A percentile compares a stretch with the other conserved stretches of the same genome.
Conservation (phyloP, 2,329 filamentous ascomycete genomes). For the Clarireedia hainanense region DNA sequence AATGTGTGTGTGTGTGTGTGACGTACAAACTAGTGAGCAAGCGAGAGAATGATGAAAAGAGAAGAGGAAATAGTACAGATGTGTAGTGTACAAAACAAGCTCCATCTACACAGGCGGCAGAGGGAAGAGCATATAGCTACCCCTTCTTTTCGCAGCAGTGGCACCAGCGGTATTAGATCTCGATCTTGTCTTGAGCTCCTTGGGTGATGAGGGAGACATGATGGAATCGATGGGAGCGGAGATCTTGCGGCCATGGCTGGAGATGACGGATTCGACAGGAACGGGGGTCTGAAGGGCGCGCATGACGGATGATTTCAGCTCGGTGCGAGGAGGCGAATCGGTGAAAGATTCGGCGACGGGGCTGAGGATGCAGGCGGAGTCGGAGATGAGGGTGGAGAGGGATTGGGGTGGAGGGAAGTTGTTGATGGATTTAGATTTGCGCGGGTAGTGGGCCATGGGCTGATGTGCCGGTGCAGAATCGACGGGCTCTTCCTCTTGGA, state of each 20-base stretch:
- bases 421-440: constrained; percentile 9
- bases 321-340: background rate
- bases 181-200: constrained; percentile 19
- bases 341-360: constrained; percentile 22
- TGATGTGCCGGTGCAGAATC: constrained; percentile 7
- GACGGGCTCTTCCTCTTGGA: constrained; percentile 11
- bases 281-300: background rate
- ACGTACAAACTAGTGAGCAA: no score
- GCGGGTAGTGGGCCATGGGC: no score
- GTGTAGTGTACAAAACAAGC: background rate
- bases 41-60: background rate
- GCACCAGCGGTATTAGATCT: constrained; percentile 19
- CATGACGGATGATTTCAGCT: background rate
- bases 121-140: constrained; percentile 27
- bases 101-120: background rate
- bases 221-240: constrained; percentile 20
- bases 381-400: background rate
- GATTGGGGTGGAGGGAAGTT: constrained; percentile 6
- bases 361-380: constrained; percentile 15
- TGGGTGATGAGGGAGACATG: constrained; percentile 11
- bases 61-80: background rate
- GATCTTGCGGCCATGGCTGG: constrained; percentile 23
- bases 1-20: no score
- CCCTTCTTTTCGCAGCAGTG: constrained; percentile 17
- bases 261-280: background rate